Percentiles rank a stretch among this genome's conserved stretches.
phyloP scores from a whole-genome alignment of 1,139 yeast species.

The Groenewaldozyma auringiensis region DNA sequence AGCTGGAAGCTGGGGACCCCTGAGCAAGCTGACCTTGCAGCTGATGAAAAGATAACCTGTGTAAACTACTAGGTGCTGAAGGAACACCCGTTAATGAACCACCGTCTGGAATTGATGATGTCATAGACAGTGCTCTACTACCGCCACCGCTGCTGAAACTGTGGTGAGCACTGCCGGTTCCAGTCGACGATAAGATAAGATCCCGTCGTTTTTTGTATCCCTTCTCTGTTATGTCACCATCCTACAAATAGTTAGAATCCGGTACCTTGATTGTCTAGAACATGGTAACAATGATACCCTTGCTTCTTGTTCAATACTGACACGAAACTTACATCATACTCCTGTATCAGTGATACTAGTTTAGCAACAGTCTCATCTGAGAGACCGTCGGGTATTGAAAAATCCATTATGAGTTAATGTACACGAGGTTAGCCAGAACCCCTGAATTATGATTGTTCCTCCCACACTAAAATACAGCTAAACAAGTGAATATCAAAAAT shows the following conservation, averaged over 20 bases:
- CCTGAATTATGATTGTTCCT: too few relatives aligned
- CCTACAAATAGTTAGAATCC: conserved; percentile 26
- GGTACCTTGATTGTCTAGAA: neutral
- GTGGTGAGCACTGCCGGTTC: neutral
- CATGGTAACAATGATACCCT: neutral
- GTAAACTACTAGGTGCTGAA: conserved; percentile 2
- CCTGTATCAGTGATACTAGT: conserved; percentile 41
- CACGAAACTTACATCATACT: conserved; percentile 35
- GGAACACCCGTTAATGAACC: neutral
- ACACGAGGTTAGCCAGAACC: too few relatives aligned
- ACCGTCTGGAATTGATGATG: neutral
- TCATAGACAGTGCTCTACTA: neutral
- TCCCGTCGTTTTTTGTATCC: conserved; percentile 56
- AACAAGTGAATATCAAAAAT: too few relatives aligned
- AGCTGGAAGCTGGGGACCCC: neutral
- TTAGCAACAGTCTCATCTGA: conserved; percentile 32
- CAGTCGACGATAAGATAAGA: conserved; percentile 32
- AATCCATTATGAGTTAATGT: conserved; percentile 36
- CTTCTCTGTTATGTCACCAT: conserved; percentile 61
- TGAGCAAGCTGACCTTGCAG: neutral
- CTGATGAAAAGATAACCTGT: neutral
- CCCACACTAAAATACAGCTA: too few relatives aligned
- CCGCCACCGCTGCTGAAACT: neutral
- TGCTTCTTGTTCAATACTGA: too few relatives aligned
- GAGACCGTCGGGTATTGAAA: conserved; percentile 37